phyloP scores from a whole-genome alignment of 345 rosid genomes.

The Acer campestre region DNA sequence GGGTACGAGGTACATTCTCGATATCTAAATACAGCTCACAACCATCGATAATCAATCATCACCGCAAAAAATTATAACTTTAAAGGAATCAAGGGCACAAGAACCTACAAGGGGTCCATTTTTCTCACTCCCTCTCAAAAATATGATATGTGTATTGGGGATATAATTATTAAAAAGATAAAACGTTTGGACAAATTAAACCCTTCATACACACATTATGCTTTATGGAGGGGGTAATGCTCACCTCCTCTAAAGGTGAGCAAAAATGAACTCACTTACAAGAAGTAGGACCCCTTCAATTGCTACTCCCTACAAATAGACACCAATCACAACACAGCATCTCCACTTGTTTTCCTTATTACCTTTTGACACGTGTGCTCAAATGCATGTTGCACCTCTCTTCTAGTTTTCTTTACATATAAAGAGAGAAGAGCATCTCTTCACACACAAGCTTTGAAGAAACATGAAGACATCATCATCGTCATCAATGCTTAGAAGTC shows the following conservation, averaged over 20 bases:
- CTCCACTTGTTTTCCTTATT: too few relatives aligned
- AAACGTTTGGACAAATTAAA: too few relatives aligned
- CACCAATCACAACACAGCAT: not conserved
- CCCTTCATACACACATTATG: too few relatives aligned
- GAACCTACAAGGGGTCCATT: not conserved
- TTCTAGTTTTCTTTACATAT: not conserved
- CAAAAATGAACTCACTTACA: too few relatives aligned
- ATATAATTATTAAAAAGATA: too few relatives aligned
- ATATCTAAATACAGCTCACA: not conserved
- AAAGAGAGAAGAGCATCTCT: not conserved
- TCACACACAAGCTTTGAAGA: not conserved
- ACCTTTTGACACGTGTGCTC: not conserved
- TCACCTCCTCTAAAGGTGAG: too few relatives aligned
- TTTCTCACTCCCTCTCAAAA: too few relatives aligned
- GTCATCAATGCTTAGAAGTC: slow-evolving; percentile 1
- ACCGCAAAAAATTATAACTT: not conserved
- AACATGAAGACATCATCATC: not conserved
- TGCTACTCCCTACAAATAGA: not conserved
- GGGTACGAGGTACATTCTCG: not conserved
- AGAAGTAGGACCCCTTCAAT: not conserved
- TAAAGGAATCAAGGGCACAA: slow-evolving; percentile 5
- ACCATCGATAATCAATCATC: not conserved
- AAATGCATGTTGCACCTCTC: not conserved
- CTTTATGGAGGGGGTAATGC: too few relatives aligned
- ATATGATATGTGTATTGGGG: too few relatives aligned